These are phyloP conservation scores for Lasiosphaeria hispida DNA, from an alignment of 495 filamentous ascomycete species.

Conservation along the genomic window DNA sequence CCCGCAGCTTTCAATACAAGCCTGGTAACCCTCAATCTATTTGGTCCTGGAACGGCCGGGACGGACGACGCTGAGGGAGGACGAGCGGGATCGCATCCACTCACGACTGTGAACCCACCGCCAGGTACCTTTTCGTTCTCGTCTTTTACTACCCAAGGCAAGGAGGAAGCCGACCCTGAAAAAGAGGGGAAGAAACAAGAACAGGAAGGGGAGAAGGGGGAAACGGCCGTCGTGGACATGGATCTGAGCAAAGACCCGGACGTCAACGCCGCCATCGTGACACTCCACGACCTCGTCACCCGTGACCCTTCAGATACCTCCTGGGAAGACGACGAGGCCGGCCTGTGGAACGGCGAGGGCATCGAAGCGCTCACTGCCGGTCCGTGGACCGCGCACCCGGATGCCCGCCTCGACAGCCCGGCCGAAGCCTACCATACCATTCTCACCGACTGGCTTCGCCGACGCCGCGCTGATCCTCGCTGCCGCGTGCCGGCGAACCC, in stretches of 20 bases:
- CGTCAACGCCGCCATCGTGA: conserved; percentile 7
- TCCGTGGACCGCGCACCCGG: background rate
- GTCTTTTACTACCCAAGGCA: background rate
- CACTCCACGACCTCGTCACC: conserved; percentile 2
- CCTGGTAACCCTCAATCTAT: background rate
- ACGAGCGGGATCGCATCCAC: background rate
- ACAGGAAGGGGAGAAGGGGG: background rate
- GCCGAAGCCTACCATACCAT: conserved; percentile 1
- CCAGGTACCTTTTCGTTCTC: background rate
- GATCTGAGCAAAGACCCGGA: conserved; percentile 4
- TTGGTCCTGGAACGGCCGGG: conserved; percentile 2
- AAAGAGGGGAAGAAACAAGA: conserved; percentile 1
- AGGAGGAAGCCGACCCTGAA: background rate
- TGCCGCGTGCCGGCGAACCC: conserved; percentile 3
- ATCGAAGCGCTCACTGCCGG: background rate
- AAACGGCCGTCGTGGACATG: background rate
- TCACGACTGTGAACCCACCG: background rate
- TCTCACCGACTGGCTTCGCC: background rate
- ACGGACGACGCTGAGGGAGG: conserved; percentile 1
- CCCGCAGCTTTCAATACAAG: background rate
- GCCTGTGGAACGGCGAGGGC: background rate
- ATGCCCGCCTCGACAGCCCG: conserved; percentile 4
- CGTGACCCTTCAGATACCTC: conserved; percentile 1
- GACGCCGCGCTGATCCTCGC: conserved; percentile 3
- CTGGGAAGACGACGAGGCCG: conserved; percentile 1